Conservation (phyloP, 345 rosid species). For the Hibiscus mutabilis region DNA sequence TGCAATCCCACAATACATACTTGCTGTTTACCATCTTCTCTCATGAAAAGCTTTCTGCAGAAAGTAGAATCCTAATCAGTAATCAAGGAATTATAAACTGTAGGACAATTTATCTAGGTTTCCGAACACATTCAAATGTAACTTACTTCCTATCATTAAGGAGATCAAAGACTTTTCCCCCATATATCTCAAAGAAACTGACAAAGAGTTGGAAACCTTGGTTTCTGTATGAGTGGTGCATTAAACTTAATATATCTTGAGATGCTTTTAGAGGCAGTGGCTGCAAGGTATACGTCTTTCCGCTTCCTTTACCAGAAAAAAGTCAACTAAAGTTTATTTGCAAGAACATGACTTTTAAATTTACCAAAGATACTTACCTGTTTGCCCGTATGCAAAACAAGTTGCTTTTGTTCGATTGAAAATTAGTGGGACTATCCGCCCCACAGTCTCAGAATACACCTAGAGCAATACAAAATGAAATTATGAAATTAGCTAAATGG, state of each 20-base stretch:
- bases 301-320: slow-evolving; percentile 39
- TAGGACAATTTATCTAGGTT: not conserved
- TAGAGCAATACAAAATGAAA: not conserved
- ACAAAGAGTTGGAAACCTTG: slow-evolving; percentile 52
- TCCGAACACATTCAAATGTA: not conserved
- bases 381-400: slow-evolving; percentile 2
- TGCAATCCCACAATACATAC: slow-evolving; percentile 2
- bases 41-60: not conserved
- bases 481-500: not conserved
- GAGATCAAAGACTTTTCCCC: slow-evolving; percentile 63
- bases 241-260: not conserved
- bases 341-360: not conserved
- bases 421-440: not conserved
- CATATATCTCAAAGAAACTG: slow-evolving; percentile 66
- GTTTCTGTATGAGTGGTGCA: slow-evolving; percentile 25
- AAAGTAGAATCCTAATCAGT: not conserved
- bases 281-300: slow-evolving; percentile 65
- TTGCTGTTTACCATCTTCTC: slow-evolving; percentile 1
- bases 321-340: not conserved
- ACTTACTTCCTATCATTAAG: slow-evolving; percentile 63
- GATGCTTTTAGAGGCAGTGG: slow-evolving; percentile 6
- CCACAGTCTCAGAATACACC: not conserved
- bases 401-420: slow-evolving; percentile 4
- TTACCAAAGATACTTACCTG: not conserved
- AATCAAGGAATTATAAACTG: not conserved